Evolutionary conservation across 2,329 filamentous ascomycete species (phyloP).

Genomic region (Dendryphion nanum): DNA sequence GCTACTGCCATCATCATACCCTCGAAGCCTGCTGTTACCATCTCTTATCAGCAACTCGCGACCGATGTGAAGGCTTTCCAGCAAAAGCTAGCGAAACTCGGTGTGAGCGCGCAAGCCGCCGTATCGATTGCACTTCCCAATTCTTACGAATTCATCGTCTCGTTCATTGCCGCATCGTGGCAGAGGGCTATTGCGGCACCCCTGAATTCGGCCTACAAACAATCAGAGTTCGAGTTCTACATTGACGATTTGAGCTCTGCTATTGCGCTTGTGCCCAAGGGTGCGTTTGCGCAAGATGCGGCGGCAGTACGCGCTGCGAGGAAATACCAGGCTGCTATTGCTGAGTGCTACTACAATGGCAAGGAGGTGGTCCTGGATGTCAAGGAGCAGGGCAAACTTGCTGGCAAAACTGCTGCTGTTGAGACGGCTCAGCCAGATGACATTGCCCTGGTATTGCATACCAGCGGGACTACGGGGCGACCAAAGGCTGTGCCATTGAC

Average conservation of each 20-base stretch:
- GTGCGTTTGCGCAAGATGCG: constrained; percentile 64
- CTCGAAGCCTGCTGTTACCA: constrained; percentile 61
- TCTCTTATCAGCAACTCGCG: constrained; percentile 68
- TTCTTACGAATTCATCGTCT: constrained; percentile 83
- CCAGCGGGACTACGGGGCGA: constrained; percentile 78
- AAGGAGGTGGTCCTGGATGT: constrained; percentile 72
- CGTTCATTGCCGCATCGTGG: constrained; percentile 82
- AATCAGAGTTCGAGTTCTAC: constrained; percentile 89
- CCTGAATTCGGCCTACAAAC: constrained; percentile 86
- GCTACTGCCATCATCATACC: constrained; percentile 72
- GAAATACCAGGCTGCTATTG: constrained; percentile 79
- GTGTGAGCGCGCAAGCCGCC: constrained; percentile 65
- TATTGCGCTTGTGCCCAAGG: constrained; percentile 72
- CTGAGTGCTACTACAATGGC: constrained; percentile 79
- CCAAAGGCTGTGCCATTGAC: constrained; percentile 81
- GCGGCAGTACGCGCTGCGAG: constrained; percentile 74
- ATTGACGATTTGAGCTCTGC: constrained; percentile 83
- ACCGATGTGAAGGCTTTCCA: constrained; percentile 70
- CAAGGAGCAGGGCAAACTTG: constrained; percentile 70
- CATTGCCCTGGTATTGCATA: constrained; percentile 78
- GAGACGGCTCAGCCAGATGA: constrained; percentile 69
- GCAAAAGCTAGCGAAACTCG: constrained; percentile 71
- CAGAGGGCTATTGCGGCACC: constrained; percentile 81
- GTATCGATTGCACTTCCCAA: constrained; percentile 83
- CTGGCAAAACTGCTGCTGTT: constrained; percentile 49